These are phyloP conservation scores for Apostasia shenzhenica DNA, from an alignment of 106 monocot genomes.

Conservation along the genomic window DNA sequence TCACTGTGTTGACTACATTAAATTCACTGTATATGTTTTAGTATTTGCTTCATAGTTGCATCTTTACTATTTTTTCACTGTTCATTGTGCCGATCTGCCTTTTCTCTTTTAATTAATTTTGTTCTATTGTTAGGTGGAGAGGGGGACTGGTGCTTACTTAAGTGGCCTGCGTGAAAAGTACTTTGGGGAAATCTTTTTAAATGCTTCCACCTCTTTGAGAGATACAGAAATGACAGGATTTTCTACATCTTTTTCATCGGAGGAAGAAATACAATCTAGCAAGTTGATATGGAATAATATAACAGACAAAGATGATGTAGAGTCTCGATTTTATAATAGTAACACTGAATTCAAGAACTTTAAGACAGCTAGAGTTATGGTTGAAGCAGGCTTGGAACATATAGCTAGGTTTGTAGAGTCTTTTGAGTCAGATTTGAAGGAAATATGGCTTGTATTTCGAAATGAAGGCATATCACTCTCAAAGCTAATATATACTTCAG, in stretches of 20 bases:
- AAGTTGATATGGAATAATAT: slow-evolving; percentile 6
- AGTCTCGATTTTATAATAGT: slow-evolving; percentile 5
- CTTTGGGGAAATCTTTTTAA: slow-evolving; percentile 83
- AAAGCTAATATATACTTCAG: slow-evolving; percentile 66
- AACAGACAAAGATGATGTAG: slow-evolving; percentile 6
- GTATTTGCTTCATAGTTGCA: too few relatives aligned
- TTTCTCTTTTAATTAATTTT: too few relatives aligned
- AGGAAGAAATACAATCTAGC: slow-evolving; percentile 20
- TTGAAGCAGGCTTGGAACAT: slow-evolving; percentile 58
- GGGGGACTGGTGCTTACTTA: slow-evolving; percentile 65
- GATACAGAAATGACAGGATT: slow-evolving; percentile 14
- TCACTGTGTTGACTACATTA: too few relatives aligned
- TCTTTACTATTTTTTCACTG: too few relatives aligned
- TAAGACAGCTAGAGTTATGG: slow-evolving; percentile 1
- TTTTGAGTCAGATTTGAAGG: slow-evolving; percentile 70
- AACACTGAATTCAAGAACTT: slow-evolving; percentile 6
- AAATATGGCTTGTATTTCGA: slow-evolving; percentile 83
- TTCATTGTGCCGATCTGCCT: too few relatives aligned
- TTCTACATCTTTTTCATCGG: slow-evolving; percentile 11
- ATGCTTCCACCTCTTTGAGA: slow-evolving; percentile 42
- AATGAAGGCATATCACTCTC: slow-evolving; percentile 81
- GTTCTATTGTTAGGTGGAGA: slow-evolving; percentile 52
- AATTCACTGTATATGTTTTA: too few relatives aligned
- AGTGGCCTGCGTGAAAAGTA: slow-evolving; percentile 92
- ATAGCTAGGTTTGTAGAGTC: slow-evolving; percentile 93